phyloP scores from a whole-genome alignment of 208 protist genomes.

The Trypanosoma congolense region DNA sequence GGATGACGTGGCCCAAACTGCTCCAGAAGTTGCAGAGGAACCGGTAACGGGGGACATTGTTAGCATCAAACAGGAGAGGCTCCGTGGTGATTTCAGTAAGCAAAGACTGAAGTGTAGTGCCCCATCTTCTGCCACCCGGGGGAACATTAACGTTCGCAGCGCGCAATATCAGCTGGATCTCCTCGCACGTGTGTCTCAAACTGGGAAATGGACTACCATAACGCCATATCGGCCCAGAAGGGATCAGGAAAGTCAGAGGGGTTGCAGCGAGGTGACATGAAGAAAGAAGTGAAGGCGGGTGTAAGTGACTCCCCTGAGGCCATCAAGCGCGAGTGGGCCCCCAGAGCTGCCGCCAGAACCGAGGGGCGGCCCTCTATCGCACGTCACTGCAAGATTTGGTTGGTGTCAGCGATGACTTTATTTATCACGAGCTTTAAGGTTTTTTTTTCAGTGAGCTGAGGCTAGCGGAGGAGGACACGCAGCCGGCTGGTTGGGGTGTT shows the following conservation, averaged over 20 bases:
- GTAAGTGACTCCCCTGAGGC: constrained; percentile 19
- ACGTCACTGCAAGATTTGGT: constrained; percentile 45
- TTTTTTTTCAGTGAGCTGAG: neutral
- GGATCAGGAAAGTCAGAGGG: constrained; percentile 22
- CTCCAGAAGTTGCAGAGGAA: neutral
- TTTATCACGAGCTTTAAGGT: constrained; percentile 77
- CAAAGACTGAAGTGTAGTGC: constrained; percentile 35
- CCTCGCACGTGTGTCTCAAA: constrained; percentile 70
- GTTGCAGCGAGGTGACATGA: constrained; percentile 8
- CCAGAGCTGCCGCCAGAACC: neutral
- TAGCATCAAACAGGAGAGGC: constrained; percentile 72
- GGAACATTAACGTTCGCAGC: constrained; percentile 12
- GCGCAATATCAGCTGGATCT: constrained; percentile 68
- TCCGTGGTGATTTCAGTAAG: constrained; percentile 52
- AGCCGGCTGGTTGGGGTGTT: no score
- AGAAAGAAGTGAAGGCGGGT: constrained; percentile 27
- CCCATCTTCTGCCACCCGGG: neutral
- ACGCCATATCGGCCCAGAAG: constrained; percentile 25
- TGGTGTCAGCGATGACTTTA: constrained; percentile 70
- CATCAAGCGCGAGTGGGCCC: constrained; percentile 68
- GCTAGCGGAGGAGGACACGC: no score
- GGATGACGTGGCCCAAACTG: constrained; percentile 6
- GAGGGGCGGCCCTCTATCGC: constrained; percentile 3
- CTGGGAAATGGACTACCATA: constrained; percentile 72
- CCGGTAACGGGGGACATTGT: constrained; percentile 48